phyloP scores from a whole-genome alignment of 1,139 yeast genomes.

The Kodamaea ohmeri region DNA sequence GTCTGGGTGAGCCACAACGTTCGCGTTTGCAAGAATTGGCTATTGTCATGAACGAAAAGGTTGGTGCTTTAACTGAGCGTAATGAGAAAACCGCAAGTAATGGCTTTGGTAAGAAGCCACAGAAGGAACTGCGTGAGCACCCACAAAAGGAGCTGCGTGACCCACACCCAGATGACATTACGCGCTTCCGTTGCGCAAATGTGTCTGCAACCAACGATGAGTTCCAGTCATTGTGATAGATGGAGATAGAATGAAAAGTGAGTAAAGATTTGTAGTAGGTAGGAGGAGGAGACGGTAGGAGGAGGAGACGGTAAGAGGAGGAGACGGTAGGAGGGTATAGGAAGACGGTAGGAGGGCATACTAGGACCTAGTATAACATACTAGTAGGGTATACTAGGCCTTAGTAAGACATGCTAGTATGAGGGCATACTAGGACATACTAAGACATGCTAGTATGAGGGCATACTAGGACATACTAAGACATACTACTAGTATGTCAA shows the following conservation, averaged over 20 bases:
- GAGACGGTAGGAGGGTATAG: no score
- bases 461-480: no score
- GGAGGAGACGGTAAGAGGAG: no score
- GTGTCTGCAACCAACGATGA: constrained; percentile 48
- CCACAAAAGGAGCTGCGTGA: constrained; percentile 30
- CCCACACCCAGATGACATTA: constrained; percentile 35
- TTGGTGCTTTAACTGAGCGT: constrained; percentile 74
- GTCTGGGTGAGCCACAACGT: constrained; percentile 75
- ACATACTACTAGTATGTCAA: no score
- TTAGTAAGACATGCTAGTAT: no score
- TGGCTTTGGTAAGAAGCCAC: constrained; percentile 53
- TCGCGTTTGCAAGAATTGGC: constrained; percentile 89
- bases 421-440: no score
- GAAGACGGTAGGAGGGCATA: no score
- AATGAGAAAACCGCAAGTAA: constrained; percentile 82
- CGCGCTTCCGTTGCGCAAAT: constrained; percentile 46
- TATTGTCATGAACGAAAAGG: constrained; percentile 82
- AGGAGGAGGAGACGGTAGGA: no score
- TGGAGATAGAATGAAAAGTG: not conserved
- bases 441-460: no score
- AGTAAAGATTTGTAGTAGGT: no score
- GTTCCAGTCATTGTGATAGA: constrained; percentile 34
- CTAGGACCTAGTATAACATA: no score
- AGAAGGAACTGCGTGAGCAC: constrained; percentile 30
- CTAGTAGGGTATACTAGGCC: no score